Evolutionary conservation across 345 rosid genomes (phyloP).

Genomic region (Citrus cavaleriei): DNA sequence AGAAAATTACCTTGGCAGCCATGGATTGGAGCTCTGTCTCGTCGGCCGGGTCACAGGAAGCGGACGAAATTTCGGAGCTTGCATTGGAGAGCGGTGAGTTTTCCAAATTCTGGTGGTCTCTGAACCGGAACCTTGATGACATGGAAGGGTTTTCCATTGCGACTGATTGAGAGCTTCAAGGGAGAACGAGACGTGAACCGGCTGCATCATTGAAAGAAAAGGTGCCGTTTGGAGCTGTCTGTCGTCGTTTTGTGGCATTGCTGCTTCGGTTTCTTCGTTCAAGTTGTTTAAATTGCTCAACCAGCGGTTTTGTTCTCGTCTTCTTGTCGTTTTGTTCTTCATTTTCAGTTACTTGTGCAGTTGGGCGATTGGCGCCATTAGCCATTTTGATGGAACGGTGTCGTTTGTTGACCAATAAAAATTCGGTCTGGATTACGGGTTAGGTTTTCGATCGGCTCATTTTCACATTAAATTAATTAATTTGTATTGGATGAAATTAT

Average conservation of each 20-base stretch:
- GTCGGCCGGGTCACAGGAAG: conserved; percentile 23
- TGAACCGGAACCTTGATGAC: conserved; percentile 43
- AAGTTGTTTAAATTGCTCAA: background rate
- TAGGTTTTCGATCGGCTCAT: background rate
- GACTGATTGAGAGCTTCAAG: conserved; percentile 1
- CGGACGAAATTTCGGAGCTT: conserved; percentile 35
- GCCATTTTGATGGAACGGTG: background rate
- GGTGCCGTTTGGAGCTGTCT: conserved; percentile 8
- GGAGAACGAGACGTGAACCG: background rate
- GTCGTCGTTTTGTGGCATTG: conserved; percentile 29
- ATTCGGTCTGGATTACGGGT: too few relatives aligned
- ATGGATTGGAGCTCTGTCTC: conserved; percentile 46
- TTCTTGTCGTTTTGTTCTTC: conserved; percentile 4
- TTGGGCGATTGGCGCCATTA: background rate
- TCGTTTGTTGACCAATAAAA: background rate
- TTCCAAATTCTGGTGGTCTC: conserved; percentile 41
- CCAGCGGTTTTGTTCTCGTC: background rate
- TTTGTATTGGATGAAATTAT: too few relatives aligned
- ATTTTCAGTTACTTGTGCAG: background rate
- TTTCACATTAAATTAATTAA: background rate
- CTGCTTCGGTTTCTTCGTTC: conserved; percentile 13
- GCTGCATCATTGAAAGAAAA: conserved; percentile 3
- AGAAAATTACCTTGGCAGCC: conserved; percentile 43
- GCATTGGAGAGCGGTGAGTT: conserved; percentile 20
- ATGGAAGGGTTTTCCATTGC: conserved; percentile 34